Conservation (phyloP, 495 filamentous ascomycete genomes). For the Haplographium delicatum region DNA sequence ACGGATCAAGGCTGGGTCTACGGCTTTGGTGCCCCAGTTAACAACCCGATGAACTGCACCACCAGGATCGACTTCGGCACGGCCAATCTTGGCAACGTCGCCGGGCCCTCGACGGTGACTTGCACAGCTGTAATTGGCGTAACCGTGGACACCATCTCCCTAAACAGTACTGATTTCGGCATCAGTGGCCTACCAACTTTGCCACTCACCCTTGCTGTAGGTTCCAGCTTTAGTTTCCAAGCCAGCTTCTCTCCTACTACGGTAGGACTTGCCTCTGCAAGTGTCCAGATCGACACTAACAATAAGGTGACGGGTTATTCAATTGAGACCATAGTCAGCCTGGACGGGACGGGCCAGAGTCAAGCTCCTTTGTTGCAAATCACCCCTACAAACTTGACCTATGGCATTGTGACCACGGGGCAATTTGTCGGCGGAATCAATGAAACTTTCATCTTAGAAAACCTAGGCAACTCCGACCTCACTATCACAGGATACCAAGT, state of each 20-base stretch:
- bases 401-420: constrained; percentile 33
- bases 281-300: constrained; percentile 30
- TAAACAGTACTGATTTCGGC: constrained; percentile 31
- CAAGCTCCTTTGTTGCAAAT: constrained; percentile 28
- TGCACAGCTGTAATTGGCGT: constrained; percentile 32
- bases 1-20: constrained; percentile 34
- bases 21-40: constrained; percentile 38
- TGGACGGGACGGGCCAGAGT: constrained; percentile 32
- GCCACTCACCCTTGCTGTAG: constrained; percentile 31
- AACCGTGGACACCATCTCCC: constrained; percentile 27
- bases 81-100: constrained; percentile 29
- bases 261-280: constrained; percentile 37
- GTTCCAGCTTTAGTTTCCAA: constrained; percentile 34
- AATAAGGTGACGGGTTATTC: constrained; percentile 31
- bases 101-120: constrained; percentile 23
- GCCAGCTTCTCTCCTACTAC: constrained; percentile 31
- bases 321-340: constrained; percentile 26
- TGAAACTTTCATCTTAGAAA: constrained; percentile 29
- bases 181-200: constrained; percentile 29
- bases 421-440: constrained; percentile 18
- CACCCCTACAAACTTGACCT: constrained; percentile 29
- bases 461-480: constrained; percentile 29
- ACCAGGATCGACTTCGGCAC: constrained; percentile 39
- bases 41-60: constrained; percentile 36
- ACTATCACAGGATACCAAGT: constrained; percentile 29